A percentile compares a stretch with the other conserved stretches of the same genome.
These are phyloP conservation scores for Xerocomellus intermedius DNA, from an alignment of 768 basidiomycete genomes.

Conservation along the genomic window DNA sequence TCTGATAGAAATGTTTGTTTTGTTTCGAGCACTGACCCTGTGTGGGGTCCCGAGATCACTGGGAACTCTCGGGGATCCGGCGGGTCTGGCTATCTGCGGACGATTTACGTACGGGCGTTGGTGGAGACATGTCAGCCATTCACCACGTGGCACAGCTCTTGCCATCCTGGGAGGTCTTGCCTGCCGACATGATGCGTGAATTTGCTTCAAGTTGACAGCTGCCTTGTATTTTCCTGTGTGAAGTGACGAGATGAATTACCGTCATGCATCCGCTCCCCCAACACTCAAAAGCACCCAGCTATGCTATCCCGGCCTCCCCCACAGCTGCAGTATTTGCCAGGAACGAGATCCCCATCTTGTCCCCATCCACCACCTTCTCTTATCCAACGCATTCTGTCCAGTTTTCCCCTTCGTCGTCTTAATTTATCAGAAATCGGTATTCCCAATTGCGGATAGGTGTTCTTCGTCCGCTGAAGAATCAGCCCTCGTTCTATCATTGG, in stretches of 20 bases:
- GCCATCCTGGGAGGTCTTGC: slow-evolving; percentile 1
- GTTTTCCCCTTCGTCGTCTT: background rate
- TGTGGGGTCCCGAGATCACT: background rate
- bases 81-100: background rate
- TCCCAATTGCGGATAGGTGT: slow-evolving; percentile 14
- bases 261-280: slow-evolving; percentile 16
- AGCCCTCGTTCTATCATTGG: slow-evolving; percentile 17
- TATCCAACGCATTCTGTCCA: slow-evolving; percentile 8
- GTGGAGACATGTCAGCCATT: background rate
- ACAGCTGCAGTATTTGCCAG: slow-evolving; percentile 3
- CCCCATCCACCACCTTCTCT: slow-evolving; percentile 13
- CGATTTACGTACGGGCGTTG: slow-evolving; percentile 6
- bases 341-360: slow-evolving; percentile 11
- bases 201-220: slow-evolving; percentile 16
- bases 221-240: slow-evolving; percentile 22
- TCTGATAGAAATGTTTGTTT: background rate
- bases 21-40: slow-evolving; percentile 6
- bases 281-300: slow-evolving; percentile 24
- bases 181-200: slow-evolving; percentile 26
- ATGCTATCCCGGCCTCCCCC: slow-evolving; percentile 1
- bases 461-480: slow-evolving; percentile 22
- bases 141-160: slow-evolving; percentile 27
- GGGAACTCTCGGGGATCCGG: background rate
- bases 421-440: slow-evolving; percentile 16
- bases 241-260: slow-evolving; percentile 27